A percentile compares a stretch with the other conserved stretches of the same genome.
Evolutionary conservation across 345 rosid genomes (phyloP).

Genomic region (Bruguiera sexangula): DNA sequence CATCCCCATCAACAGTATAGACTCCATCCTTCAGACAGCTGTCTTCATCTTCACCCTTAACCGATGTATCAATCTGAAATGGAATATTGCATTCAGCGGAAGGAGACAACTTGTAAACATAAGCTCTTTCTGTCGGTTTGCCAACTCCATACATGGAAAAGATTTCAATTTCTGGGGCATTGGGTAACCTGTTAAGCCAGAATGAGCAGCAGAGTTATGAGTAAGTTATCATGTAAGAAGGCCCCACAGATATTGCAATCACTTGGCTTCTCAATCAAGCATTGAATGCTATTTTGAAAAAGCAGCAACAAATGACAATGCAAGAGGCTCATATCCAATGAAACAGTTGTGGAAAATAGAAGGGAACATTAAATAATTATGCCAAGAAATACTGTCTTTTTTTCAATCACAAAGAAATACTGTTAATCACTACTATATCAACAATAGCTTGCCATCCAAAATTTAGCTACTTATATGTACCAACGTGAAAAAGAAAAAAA

Average conservation of each 20-base stretch:
- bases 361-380: no score
- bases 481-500: not conserved
- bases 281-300: not conserved
- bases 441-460: not conserved
- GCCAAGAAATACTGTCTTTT: no score
- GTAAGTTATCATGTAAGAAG: not conserved
- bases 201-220: conserved; percentile 8
- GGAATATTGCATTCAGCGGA: conserved; percentile 80
- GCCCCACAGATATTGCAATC: not conserved
- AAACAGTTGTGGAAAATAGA: conserved; percentile 3
- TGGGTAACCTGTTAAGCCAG: conserved; percentile 64
- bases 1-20: conserved; percentile 82
- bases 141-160: conserved; percentile 91
- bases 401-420: no score
- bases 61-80: conserved; percentile 79
- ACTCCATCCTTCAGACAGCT: conserved; percentile 79
- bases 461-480: not conserved
- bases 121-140: conserved; percentile 89
- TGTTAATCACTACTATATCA: not conserved
- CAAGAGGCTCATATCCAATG: not conserved
- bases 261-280: not conserved
- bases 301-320: not conserved
- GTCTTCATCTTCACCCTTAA: conserved; percentile 52
- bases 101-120: conserved; percentile 65
- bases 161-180: conserved; percentile 92